Evolutionary conservation across 2,329 filamentous ascomycete species (phyloP).

Genomic region (Metarhizium anisopliae): DNA sequence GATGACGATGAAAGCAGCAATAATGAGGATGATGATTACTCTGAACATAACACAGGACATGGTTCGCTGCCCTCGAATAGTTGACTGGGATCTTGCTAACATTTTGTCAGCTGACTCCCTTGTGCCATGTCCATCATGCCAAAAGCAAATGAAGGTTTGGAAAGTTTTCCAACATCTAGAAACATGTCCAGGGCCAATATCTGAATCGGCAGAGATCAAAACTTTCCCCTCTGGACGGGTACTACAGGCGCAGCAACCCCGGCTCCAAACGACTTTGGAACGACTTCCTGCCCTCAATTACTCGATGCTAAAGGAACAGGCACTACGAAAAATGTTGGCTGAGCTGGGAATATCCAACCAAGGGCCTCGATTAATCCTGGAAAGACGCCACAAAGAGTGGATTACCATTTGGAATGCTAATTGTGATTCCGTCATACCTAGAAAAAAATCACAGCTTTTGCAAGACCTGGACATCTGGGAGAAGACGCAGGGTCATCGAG

Average conservation of each 20-base stretch:
- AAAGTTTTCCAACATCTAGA: slow-evolving; percentile 77
- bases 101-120: slow-evolving; percentile 55
- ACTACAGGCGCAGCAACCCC: slow-evolving; percentile 23
- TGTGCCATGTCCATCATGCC: slow-evolving; percentile 77
- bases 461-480: slow-evolving; percentile 83
- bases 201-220: background rate
- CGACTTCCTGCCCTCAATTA: slow-evolving; percentile 78
- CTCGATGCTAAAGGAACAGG: slow-evolving; percentile 70
- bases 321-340: slow-evolving; percentile 69
- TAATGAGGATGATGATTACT: slow-evolving; percentile 19
- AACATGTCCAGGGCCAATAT: slow-evolving; percentile 38
- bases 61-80: slow-evolving; percentile 10
- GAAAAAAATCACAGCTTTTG: slow-evolving; percentile 61
- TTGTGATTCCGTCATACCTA: slow-evolving; percentile 72
- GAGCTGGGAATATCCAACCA: slow-evolving; percentile 69
- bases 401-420: slow-evolving; percentile 95
- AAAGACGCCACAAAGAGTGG: slow-evolving; percentile 84
- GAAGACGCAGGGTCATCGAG: slow-evolving; percentile 61
- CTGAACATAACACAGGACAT: slow-evolving; percentile 21
- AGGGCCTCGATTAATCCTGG: slow-evolving; percentile 61
- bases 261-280: slow-evolving; percentile 29
- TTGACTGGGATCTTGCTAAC: background rate
- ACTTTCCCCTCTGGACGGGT: slow-evolving; percentile 7
- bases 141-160: slow-evolving; percentile 67
- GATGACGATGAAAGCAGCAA: slow-evolving; percentile 14